Conservation (phyloP, 228 moss, liverwort and hornwort genomes). For the Sphagnum magellanicum region DNA sequence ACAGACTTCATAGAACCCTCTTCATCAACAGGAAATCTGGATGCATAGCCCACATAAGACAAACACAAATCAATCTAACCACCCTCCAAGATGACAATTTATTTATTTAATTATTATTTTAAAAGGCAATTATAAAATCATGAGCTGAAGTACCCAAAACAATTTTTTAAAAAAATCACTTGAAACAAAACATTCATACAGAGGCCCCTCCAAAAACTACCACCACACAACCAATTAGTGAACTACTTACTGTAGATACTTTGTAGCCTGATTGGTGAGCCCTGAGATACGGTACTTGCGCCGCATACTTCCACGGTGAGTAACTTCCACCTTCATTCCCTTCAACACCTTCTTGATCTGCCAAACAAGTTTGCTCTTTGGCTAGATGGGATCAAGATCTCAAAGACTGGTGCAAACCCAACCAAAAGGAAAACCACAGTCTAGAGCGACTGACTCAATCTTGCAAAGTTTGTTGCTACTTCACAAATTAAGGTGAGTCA, state of each 20-base stretch:
- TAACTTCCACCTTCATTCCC: slow-evolving; percentile 96
- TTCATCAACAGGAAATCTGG: slow-evolving; percentile 91
- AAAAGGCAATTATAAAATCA: neutral
- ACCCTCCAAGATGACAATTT: neutral
- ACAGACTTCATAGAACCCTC: slow-evolving; percentile 88
- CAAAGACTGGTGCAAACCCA: too few relatives aligned
- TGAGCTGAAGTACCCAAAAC: neutral
- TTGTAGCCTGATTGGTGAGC: slow-evolving; percentile 78
- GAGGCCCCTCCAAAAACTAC: neutral
- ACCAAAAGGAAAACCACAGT: too few relatives aligned
- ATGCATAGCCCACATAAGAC: neutral
- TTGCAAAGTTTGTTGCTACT: neutral
- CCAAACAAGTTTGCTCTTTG: neutral
- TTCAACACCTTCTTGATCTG: slow-evolving; percentile 92
- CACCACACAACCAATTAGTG: neutral
- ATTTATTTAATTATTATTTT: neutral
- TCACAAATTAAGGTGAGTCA: neutral
- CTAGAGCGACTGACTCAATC: neutral
- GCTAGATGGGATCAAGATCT: too few relatives aligned
- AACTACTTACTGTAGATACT: slow-evolving; percentile 64
- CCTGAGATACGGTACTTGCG: slow-evolving; percentile 96
- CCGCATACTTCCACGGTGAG: slow-evolving; percentile 94
- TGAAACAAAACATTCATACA: neutral
- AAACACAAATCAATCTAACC: neutral
- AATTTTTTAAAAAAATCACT: neutral